Evolutionary conservation across 2,329 filamentous ascomycete species (phyloP).

Genomic region (Sporothrix humicola): DNA sequence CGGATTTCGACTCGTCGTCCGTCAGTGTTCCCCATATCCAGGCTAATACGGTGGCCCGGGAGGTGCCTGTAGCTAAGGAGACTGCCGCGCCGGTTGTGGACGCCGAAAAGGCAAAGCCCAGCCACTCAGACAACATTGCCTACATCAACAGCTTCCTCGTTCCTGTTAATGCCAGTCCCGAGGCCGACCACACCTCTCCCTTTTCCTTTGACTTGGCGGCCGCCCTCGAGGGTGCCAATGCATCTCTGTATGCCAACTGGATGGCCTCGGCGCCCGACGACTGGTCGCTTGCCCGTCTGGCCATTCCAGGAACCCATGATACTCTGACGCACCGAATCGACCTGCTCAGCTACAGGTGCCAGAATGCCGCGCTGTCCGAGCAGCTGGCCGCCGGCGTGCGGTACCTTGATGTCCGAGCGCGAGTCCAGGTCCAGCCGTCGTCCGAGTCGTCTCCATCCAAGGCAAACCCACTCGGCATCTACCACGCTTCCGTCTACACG

Average conservation of each 20-base stretch:
- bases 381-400: constrained; percentile 56
- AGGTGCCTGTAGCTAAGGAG: neutral
- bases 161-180: constrained; percentile 9
- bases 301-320: constrained; percentile 60
- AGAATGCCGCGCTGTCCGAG: constrained; percentile 52
- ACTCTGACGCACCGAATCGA: constrained; percentile 56
- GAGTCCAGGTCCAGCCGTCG: constrained; percentile 42
- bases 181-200: constrained; percentile 38
- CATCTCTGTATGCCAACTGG: constrained; percentile 46
- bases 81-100: neutral
- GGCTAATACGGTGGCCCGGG: neutral
- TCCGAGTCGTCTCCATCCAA: neutral
- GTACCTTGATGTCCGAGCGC: constrained; percentile 57
- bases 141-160: neutral
- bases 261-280: constrained; percentile 53
- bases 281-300: constrained; percentile 51
- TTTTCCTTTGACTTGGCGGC: constrained; percentile 53
- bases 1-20: neutral
- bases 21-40: neutral
- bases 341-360: constrained; percentile 50
- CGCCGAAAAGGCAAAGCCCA: no score
- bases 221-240: constrained; percentile 28
- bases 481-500: constrained; percentile 54
- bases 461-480: constrained; percentile 53
- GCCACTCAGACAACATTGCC: neutral